Evolutionary conservation across 805 yeast genomes (phyloP), one percentile per base, ranked within the genome.

Genomic region (Candida tibetensis): DNA sequence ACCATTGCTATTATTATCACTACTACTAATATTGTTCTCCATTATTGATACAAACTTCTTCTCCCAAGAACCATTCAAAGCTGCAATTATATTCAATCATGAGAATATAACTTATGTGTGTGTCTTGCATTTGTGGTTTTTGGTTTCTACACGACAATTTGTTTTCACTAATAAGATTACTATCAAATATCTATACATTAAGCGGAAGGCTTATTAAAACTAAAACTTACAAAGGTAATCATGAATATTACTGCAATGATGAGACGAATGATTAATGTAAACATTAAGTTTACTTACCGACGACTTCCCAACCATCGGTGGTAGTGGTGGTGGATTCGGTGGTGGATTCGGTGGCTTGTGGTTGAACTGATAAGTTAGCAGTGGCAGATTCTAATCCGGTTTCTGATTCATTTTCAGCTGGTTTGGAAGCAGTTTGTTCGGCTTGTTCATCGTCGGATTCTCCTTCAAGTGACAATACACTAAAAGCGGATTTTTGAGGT

Each of bases 271-370:
- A 25, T 22, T 18, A 15, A 34, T 25, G 15, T 35, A 16, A 17
- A n/a, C 29, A 7, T 10, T 6, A n/a, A 6, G 29, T n/a, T 55
- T 67, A 69, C 50, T 69, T 66, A 35, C 62, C 52, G 39, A 72
- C 76, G 48, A 64, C 65, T 53, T 67, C 69, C 79, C 79, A 73
- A 14, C 69, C 74, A 34, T 59, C 68, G n/a, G n/a, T n/a, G n/a
- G n/a, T n/a, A n/a, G n/a, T n/a, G n/a, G n/a, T n/a, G n/a, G n/a
- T n/a, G 36, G 52, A 51, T 4, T 53, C 58, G 19, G 54, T 60
- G n/a, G n/a, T n/a, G 35, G 53, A 37, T 5, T 53, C 61, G 14
- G 42, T 39, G 25, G 25, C 25, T 16, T 5, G 32, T 12, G 30
- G 13, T n/a, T 30, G 28, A 36, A 73, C 64, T 28, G 68, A 43